Evolutionary conservation across 2,329 filamentous ascomycete genomes (phyloP), one percentile per base, ranked within the genome.

Genomic region (Phyllosticta ampelicida): DNA sequence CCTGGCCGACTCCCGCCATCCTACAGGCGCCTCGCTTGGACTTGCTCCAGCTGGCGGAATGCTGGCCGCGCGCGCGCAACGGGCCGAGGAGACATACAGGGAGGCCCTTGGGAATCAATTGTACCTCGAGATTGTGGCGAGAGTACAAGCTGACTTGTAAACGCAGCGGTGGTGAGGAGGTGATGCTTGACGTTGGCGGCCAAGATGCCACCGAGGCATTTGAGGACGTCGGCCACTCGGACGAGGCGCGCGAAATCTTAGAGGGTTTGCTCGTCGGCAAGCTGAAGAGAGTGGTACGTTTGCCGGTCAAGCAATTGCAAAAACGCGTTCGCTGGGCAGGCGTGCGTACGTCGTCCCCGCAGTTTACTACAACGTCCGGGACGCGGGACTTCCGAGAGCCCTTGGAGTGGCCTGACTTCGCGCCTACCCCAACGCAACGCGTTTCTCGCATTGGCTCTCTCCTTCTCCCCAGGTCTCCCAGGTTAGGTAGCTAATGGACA

Each of bases 131-230:
- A n/a, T 9, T 9, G 48, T 5, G n/a, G 28, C 5, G 20, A 13
- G 20, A 3, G 28, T 26, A 8, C 9, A 8, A 11, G 56, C 56
- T 58, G 56, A 58, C 56, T 28, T 53, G 13, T 53, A 9, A 21
- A 28, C 49, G 64, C 70, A 97, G 94, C 68, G 94, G 94, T 80
- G 94, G 94, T 78, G 94, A 99, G 78, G 94, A 99, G 79, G 94
- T 99, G 67, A 80, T 99, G 63, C 86, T 99, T 66, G 94, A 99
- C 67, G 91, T 97, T 63, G 94, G 81, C 70, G 94, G 94, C 66
- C 91, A 96, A 78, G 94, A 99, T 75, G 87, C 89, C 69, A 96
- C 92, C 67, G 94, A 97, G 78, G 92, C 94, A 62, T 99, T 99
- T 73, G 94, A 99, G 80, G 94, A 99, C 76, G 94, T 99, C 70